Evolutionary conservation across 176 grass and related monocot species (phyloP), one percentile per base, ranked within the genome.

Genomic region (Triticum dicoccoides): DNA sequence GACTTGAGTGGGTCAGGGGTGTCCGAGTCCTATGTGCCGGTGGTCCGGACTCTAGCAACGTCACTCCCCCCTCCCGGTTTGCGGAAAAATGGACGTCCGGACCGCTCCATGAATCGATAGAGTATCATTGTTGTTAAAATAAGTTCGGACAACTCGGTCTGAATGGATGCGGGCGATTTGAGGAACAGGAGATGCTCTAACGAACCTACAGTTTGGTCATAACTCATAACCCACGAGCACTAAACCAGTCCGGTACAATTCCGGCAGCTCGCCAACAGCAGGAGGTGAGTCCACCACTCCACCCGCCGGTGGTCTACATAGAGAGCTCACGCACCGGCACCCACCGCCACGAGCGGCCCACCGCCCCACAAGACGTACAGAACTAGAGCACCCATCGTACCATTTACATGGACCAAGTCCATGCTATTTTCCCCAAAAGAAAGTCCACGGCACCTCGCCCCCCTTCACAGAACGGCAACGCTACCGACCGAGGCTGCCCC

Each of bases 321-420:
- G 37, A 51, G 37, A 9, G 0, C 1, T 15, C 69, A 63, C 34
- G 17, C 58, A 39, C 70, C 70, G 44, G 11, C 0, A 14, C 37
- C 44, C 23, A 42, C 23, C 68, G 18, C 10, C 6, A 4, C 35
- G 13, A 18, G 49, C 13, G 52, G 30, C 4, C 65, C 52, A 63
- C 58, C 11, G 52, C 29, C 4, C 65, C 35, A 63, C 59, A 25
- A 11, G 18, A 49, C 11, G 37, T 72, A 58, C 1, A 0, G 38
- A 49, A 13, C 1, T 3, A 72, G 44, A 59, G 9, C 5, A 34
- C 47, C 5, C 45, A 7, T 2, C 20, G 24, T 29, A 7, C 1
- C 20, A 37, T 41, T 52, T 13, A 21, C 18, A 76, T 86, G 88
- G 42, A 79, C 84, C 89, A 78, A 42, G 89, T 78, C 62, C 84